Evolutionary conservation across 1,139 yeast genomes (phyloP), one percentile per base, ranked within the genome.

Genomic region (Pichia sp.): DNA sequence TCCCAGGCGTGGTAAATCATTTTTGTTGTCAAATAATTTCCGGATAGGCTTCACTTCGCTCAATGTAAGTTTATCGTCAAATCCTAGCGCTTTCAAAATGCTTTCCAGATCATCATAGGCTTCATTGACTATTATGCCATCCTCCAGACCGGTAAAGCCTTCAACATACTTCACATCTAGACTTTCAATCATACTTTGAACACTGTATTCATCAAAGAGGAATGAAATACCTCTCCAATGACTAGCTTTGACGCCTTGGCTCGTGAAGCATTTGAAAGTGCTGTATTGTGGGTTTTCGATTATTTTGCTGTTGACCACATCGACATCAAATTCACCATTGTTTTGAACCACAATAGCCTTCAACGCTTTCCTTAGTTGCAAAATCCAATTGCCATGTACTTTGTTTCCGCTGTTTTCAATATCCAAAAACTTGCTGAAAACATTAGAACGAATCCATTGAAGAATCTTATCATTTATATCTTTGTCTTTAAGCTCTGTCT

Each of bases 21-120:
- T 41, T 48, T 60, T 58, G 7, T 57, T 53, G 50, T 64, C 65
- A 50, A 64, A 55, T 1, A 11, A 41, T 42, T 53, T 41, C 19
- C 41, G 54, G 8, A 52, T 13, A 6, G 45, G 19, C 26, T 34
- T 41, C 26, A 31, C 29, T 8, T 23, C 30, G 4, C 15, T 26
- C 2, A 34, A 23, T 15, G 56, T 8, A 13, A 52, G 13, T 5
- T 26, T 15, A 15, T 7, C 11, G 44, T 54, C 55, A 49, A 54
- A 53, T 11, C 59, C 59, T 26, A 55, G 29, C 4, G 13, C 16
- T 15, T 36, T 31, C 19, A 57, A 32, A 15, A 54, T 11, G 32
- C 16, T 11, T 15, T 15, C 31, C 3, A 50, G 36, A 23, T 11
- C 30, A 5, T 42, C 23, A 42, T 16, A 16, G 8, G 13, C 4